Conservation (phyloP, 2,329 filamentous ascomycete genomes). For the Aspergillus viridinutans region DNA sequence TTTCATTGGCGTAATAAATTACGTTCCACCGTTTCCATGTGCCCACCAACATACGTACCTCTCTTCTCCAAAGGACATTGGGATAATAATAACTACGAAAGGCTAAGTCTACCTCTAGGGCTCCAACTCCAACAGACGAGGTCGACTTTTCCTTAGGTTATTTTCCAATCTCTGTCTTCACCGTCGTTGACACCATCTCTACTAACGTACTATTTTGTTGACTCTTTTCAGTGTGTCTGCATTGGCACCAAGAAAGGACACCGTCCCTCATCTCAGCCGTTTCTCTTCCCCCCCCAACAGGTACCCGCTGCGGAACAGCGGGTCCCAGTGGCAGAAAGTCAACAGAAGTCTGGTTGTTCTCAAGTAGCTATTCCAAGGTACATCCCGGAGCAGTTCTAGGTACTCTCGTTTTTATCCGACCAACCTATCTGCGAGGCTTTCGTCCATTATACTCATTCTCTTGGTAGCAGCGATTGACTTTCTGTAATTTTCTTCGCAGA, state of each 20-base stretch:
- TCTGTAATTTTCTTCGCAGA: slow-evolving; percentile 1
- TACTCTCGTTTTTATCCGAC: not conserved
- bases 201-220: not conserved
- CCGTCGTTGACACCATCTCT: not conserved
- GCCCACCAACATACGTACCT: not conserved
- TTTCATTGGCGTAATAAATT: not conserved
- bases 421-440: not conserved
- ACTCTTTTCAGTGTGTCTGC: not conserved
- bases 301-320: slow-evolving; percentile 9
- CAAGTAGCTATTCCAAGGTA: not conserved
- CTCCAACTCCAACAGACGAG: not conserved
- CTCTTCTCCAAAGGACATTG: no score
- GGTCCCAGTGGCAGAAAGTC: not conserved
- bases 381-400: not conserved
- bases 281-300: slow-evolving; percentile 2
- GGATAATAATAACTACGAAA: no score
- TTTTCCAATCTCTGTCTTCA: not conserved
- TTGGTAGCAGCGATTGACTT: not conserved
- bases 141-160: not conserved
- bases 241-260: not conserved
- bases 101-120: not conserved
- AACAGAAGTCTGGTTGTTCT: not conserved
- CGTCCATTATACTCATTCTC: not conserved
- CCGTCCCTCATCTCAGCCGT: slow-evolving; percentile 10
- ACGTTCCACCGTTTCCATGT: not conserved